Conservation (phyloP, 345 rosid species). For the Gossypium arboreum region DNA sequence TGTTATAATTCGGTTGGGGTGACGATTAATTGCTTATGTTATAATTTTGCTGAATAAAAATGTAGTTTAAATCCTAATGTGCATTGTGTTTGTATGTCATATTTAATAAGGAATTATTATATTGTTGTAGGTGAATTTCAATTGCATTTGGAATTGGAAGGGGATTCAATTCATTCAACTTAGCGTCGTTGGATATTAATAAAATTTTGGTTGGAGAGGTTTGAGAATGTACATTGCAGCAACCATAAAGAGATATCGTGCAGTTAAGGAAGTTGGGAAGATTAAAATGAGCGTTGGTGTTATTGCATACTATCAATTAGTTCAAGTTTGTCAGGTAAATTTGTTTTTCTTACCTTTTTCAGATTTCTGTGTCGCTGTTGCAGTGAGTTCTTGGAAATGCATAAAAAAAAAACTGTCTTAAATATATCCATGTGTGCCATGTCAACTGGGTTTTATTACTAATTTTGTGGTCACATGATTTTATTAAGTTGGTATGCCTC, state of each 20-base stretch:
- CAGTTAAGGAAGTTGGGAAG: slow-evolving; percentile 67
- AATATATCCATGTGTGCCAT: neutral
- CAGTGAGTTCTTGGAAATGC: neutral
- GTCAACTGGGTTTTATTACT: neutral
- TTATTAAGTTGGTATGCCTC: neutral
- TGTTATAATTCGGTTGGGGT: neutral
- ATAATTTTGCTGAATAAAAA: neutral
- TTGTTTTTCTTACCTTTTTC: neutral
- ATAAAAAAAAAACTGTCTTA: neutral
- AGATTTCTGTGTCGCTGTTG: neutral
- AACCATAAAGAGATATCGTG: slow-evolving; percentile 67
- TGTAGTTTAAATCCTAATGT: neutral
- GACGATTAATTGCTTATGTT: neutral
- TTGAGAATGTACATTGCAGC: slow-evolving; percentile 77
- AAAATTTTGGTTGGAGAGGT: slow-evolving; percentile 34
- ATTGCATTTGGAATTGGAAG: slow-evolving; percentile 14
- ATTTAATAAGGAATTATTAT: neutral
- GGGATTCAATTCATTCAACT: slow-evolving; percentile 15
- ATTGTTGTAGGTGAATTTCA: slow-evolving; percentile 35
- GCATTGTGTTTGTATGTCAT: neutral
- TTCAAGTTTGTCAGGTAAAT: slow-evolving; percentile 90
- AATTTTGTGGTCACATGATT: neutral
- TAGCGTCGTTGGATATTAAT: slow-evolving; percentile 14
- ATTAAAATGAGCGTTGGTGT: slow-evolving; percentile 78
- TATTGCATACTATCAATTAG: slow-evolving; percentile 58